Conservation (phyloP, 2,329 filamentous ascomycete species). For the Aspergillus udagawae region DNA sequence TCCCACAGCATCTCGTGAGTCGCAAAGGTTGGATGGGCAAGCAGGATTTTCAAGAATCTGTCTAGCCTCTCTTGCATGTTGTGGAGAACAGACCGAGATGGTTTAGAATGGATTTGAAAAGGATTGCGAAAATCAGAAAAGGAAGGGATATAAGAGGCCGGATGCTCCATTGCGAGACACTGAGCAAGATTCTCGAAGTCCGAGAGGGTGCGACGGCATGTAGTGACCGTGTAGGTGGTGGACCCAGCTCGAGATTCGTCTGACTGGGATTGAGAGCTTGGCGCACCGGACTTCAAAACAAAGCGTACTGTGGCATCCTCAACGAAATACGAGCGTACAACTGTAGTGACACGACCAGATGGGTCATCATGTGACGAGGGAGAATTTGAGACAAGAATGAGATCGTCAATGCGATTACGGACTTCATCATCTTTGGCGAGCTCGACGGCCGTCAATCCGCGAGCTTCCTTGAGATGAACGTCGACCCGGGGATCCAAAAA, state of each 20-base stretch:
- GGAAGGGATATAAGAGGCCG: constrained; percentile 88
- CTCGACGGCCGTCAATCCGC: constrained; percentile 90
- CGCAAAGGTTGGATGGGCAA: constrained; percentile 85
- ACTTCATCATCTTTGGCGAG: constrained; percentile 97
- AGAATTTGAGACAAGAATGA: constrained; percentile 74
- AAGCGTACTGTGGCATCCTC: constrained; percentile 92
- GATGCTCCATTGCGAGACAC: constrained; percentile 82
- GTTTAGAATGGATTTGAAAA: constrained; percentile 89
- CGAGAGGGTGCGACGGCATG: constrained; percentile 76
- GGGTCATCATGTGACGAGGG: constrained; percentile 49
- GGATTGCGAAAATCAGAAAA: constrained; percentile 75
- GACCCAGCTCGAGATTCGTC: constrained; percentile 45
- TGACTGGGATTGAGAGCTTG: constrained; percentile 43
- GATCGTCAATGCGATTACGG: constrained; percentile 90
- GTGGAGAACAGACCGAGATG: constrained; percentile 78
- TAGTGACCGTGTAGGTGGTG: constrained; percentile 84
- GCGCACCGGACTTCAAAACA: constrained; percentile 89
- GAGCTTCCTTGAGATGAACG: constrained; percentile 72
- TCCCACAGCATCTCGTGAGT: constrained; percentile 99
- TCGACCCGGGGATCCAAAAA: constrained; percentile 88
- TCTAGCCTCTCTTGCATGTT: constrained; percentile 85
- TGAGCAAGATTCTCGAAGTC: constrained; percentile 90
- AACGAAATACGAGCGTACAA: constrained; percentile 93
- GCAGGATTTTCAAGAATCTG: constrained; percentile 79
- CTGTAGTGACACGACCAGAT: constrained; percentile 82